A percentile compares a stretch with the other conserved stretches of the same genome.
phyloP scores from a whole-genome alignment of 192 early-diverging fungal genomes.

The Backusella mclennaniae region DNA sequence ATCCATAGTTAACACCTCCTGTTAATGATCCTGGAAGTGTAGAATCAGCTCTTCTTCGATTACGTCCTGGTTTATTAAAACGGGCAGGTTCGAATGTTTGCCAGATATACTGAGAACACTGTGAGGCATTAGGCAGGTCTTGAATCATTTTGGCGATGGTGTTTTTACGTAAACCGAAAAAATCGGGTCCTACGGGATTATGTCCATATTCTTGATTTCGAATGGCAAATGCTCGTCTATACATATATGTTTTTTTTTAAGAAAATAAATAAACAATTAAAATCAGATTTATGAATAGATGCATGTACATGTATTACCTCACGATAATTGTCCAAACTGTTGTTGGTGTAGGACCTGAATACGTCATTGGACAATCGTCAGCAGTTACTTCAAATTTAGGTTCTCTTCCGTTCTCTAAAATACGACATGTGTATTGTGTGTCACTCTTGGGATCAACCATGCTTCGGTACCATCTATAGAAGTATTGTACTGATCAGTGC shows the following conservation, averaged over 20 bases:
- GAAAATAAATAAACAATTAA: not conserved
- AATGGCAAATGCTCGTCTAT: constrained; percentile 66
- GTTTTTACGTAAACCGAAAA: constrained; percentile 85
- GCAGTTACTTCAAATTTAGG: constrained; percentile 80
- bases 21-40: constrained; percentile 12
- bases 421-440: constrained; percentile 70
- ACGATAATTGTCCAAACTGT: constrained; percentile 87
- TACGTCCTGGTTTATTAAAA: constrained; percentile 33
- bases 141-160: constrained; percentile 89
- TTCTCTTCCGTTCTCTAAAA: constrained; percentile 79
- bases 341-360: constrained; percentile 69
- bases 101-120: constrained; percentile 71
- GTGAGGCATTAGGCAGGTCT: constrained; percentile 74
- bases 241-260: not conserved
- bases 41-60: constrained; percentile 22
- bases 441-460: constrained; percentile 50
- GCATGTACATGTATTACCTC: constrained; percentile 24
- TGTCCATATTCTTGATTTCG: constrained; percentile 77
- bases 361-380: constrained; percentile 63
- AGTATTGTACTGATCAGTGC: not conserved
- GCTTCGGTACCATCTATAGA: constrained; percentile 50
- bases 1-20: constrained; percentile 30
- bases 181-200: constrained; percentile 86
- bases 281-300: not conserved
- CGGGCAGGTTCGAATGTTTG: constrained; percentile 59